Conservation (phyloP, 148 eudicot species). For the Chenopodium suecicum region DNA sequence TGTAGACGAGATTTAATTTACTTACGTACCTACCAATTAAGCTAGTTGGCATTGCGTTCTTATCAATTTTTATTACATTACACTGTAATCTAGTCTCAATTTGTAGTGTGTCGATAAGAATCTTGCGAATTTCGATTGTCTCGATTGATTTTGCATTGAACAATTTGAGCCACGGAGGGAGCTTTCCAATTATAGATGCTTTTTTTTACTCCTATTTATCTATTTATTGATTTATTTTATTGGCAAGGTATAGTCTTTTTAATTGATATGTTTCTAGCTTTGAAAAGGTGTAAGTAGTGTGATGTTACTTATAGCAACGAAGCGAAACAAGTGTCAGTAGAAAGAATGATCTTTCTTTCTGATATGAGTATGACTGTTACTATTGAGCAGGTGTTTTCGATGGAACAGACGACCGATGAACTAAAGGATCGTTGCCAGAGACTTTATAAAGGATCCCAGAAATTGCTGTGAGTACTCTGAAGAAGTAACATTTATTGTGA, state of each 20-base stretch:
- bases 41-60: not conserved
- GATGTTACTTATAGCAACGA: not conserved
- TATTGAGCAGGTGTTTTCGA: slow-evolving; percentile 40
- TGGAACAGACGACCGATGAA: slow-evolving; percentile 75
- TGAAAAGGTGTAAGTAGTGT: not conserved
- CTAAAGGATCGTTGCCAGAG: slow-evolving; percentile 81
- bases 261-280: not conserved
- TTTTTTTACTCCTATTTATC: no score
- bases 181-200: no score
- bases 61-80: not conserved
- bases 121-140: no score
- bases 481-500: not conserved
- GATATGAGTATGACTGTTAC: not conserved
- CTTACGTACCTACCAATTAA: no score
- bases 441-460: slow-evolving; percentile 74
- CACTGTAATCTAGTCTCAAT: not conserved
- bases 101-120: no score
- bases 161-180: no score
- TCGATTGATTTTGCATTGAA: no score
- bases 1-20: not conserved
- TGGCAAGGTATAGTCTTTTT: not conserved
- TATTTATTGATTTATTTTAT: no score
- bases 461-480: slow-evolving; percentile 51
- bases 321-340: not conserved
- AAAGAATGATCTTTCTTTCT: not conserved